Percentiles rank a stretch among this genome's conserved stretches.
Conservation (phyloP, 2,329 filamentous ascomycete species). For the Alternaria longipes region DNA sequence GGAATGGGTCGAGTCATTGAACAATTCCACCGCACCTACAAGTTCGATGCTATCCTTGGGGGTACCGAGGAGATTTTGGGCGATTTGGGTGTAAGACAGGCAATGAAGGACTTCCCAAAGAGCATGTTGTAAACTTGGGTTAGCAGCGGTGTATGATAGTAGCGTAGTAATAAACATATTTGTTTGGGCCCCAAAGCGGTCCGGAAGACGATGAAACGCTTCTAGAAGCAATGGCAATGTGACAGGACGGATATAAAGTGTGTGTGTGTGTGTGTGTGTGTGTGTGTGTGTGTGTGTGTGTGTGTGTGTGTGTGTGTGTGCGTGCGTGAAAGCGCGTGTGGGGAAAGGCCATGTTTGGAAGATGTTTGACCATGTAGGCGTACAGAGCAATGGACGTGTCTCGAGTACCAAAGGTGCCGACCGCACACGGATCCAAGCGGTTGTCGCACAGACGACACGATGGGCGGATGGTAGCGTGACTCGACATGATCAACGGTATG, state of each 20-base stretch:
- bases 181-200: slow-evolving; percentile 9
- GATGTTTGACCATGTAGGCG: slow-evolving; percentile 15
- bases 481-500: neutral
- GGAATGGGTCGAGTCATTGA: slow-evolving; percentile 87
- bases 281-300: too few species aligned
- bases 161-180: neutral
- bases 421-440: slow-evolving; percentile 14
- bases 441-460: slow-evolving; percentile 18
- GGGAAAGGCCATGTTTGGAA: slow-evolving; percentile 15
- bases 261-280: too few species aligned
- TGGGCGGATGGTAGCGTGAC: slow-evolving; percentile 6
- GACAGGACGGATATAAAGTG: slow-evolving; percentile 18
- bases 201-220: slow-evolving; percentile 18
- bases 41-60: slow-evolving; percentile 72
- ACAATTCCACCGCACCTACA: slow-evolving; percentile 85
- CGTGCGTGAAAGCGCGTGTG: neutral
- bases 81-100: slow-evolving; percentile 84
- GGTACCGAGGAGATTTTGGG: slow-evolving; percentile 84
- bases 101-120: slow-evolving; percentile 85
- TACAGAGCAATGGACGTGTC: slow-evolving; percentile 15
- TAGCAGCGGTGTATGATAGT: slow-evolving; percentile 11
- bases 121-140: slow-evolving; percentile 70
- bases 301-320: too few species aligned
- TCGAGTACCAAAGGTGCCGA: slow-evolving; percentile 12
- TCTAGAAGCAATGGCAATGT: slow-evolving; percentile 31